phyloP scores from a whole-genome alignment of 2,329 filamentous ascomycete genomes.

The Rhexocercosporidium sp. region DNA sequence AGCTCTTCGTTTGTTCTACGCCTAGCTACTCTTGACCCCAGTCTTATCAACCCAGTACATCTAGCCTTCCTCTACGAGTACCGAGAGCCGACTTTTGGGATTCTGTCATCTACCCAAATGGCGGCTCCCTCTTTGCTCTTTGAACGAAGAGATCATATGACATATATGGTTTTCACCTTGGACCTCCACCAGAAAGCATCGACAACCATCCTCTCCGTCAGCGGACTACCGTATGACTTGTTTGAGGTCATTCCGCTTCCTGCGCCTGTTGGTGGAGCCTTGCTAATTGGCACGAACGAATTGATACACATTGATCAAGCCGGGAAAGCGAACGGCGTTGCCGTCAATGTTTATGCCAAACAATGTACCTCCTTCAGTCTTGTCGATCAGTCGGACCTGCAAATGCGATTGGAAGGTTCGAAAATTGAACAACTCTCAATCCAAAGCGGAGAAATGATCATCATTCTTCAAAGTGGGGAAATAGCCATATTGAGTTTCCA shows the following conservation, averaged over 20 bases:
- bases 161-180: slow-evolving; percentile 93
- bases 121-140: slow-evolving; percentile 74
- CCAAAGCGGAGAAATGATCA: slow-evolving; percentile 81
- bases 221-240: slow-evolving; percentile 84
- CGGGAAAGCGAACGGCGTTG: slow-evolving; percentile 90
- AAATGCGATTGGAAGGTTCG: slow-evolving; percentile 81
- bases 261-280: slow-evolving; percentile 83
- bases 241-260: slow-evolving; percentile 83
- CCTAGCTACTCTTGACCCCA: slow-evolving; percentile 85
- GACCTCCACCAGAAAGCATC: slow-evolving; percentile 93
- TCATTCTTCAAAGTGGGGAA: slow-evolving; percentile 77
- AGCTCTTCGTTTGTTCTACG: slow-evolving; percentile 91
- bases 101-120: slow-evolving; percentile 78
- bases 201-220: slow-evolving; percentile 87
- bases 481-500: slow-evolving; percentile 80
- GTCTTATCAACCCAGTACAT: slow-evolving; percentile 85
- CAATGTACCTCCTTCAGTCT: slow-evolving; percentile 83
- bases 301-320: slow-evolving; percentile 95
- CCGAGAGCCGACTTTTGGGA: slow-evolving; percentile 94
- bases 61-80: slow-evolving; percentile 96
- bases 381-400: slow-evolving; percentile 82
- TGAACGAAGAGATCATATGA: slow-evolving; percentile 82
- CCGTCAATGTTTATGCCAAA: slow-evolving; percentile 88
- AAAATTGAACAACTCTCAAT: slow-evolving; percentile 76
- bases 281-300: slow-evolving; percentile 88